Conservation (phyloP, 2,329 filamentous ascomycete species). For the Talaromyces albobiverticillius region DNA sequence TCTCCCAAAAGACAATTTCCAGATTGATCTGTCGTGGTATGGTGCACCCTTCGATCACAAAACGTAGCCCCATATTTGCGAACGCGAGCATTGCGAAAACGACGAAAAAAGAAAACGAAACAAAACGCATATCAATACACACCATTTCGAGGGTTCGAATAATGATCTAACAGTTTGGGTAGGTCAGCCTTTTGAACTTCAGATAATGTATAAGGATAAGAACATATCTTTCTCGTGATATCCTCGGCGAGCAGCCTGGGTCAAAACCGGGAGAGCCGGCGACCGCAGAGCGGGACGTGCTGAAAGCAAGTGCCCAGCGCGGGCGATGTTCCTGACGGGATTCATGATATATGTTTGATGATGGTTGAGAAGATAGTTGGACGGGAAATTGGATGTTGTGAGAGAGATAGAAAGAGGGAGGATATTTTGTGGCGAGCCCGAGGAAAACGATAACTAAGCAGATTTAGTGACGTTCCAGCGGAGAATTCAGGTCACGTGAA, state of each 20-base stretch:
- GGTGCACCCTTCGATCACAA: background rate
- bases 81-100: background rate
- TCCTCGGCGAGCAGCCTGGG: constrained; percentile 31
- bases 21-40: background rate
- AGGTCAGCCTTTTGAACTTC: constrained; percentile 5
- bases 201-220: background rate
- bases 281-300: constrained; percentile 13
- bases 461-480: constrained; percentile 9
- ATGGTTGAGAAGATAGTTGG: background rate
- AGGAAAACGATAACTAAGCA: background rate
- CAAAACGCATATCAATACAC: constrained; percentile 3
- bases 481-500: constrained; percentile 3
- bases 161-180: constrained; percentile 67
- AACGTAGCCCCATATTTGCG: background rate
- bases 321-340: constrained; percentile 10
- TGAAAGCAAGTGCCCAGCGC: constrained; percentile 13
- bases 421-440: constrained; percentile 2
- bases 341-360: constrained; percentile 10
- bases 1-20: background rate
- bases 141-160: constrained; percentile 71
- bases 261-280: constrained; percentile 6
- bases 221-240: constrained; percentile 67
- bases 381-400: background rate
- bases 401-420: background rate
- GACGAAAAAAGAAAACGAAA: background rate